Conservation (phyloP, 2,329 filamentous ascomycete genomes). For the Trichoderma harzianum region DNA sequence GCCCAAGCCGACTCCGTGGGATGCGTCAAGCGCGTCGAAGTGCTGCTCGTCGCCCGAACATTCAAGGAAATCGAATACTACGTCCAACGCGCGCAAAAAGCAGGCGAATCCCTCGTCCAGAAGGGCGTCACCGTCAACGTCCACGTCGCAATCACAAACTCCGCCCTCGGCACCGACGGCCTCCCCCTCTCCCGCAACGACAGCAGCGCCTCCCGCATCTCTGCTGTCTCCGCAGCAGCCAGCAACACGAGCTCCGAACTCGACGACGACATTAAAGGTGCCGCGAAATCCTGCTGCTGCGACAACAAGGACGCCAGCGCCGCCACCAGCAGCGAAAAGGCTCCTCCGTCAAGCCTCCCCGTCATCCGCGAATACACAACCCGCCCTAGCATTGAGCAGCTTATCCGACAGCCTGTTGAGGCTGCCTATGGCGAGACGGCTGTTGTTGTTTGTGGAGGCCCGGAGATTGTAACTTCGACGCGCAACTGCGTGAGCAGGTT, state of each 20-base stretch:
- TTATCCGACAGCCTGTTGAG: constrained; percentile 55
- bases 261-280: constrained; percentile 9
- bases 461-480: constrained; percentile 50
- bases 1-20: constrained; percentile 39
- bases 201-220: background rate
- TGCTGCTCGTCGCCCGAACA: constrained; percentile 50
- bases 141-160: constrained; percentile 51
- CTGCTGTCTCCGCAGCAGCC: background rate
- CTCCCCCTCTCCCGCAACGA: constrained; percentile 7
- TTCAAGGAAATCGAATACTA: constrained; percentile 56
- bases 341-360: background rate
- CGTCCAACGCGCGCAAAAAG: constrained; percentile 45
- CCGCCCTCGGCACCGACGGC: background rate
- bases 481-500: constrained; percentile 54
- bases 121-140: constrained; percentile 49
- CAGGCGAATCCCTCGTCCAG: constrained; percentile 37
- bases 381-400: constrained; percentile 49
- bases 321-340: background rate
- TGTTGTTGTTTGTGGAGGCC: constrained; percentile 58
- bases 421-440: constrained; percentile 58
- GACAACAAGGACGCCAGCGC: background rate
- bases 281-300: constrained; percentile 26
- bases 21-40: constrained; percentile 52
- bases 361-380: constrained; percentile 42
- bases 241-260: background rate